Percentiles rank a stretch among this genome's conserved stretches.
phyloP scores from a whole-genome alignment of 1,139 yeast genomes.

The Scheffersomyces parashehatae region DNA sequence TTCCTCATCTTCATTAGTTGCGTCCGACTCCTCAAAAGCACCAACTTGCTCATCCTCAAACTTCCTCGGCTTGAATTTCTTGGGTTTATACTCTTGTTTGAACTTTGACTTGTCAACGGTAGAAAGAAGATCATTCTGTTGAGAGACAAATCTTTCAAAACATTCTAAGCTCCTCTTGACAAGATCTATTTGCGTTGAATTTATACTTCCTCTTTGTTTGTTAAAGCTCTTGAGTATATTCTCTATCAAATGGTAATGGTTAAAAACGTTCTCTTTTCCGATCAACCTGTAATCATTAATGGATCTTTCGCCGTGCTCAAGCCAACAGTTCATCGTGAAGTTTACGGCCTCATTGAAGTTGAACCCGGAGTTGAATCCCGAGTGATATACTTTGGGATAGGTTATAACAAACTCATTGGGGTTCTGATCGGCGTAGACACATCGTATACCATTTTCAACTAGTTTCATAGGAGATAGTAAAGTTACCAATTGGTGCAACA shows the following conservation, averaged over 20 bases:
- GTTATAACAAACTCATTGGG: constrained; percentile 80
- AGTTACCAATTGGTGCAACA: constrained; percentile 83
- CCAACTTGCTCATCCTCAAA: constrained; percentile 20
- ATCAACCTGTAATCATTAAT: constrained; percentile 55
- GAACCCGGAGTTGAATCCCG: constrained; percentile 78
- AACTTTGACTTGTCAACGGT: constrained; percentile 12
- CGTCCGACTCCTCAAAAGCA: constrained; percentile 12
- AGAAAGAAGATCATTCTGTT: constrained; percentile 13
- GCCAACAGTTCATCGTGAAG: constrained; percentile 71
- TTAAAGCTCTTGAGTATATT: constrained; percentile 31
- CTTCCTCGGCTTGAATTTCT: constrained; percentile 12
- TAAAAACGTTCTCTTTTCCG: constrained; percentile 59
- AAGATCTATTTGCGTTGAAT: constrained; percentile 10
- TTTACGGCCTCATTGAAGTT: constrained; percentile 82
- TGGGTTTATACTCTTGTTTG: constrained; percentile 14
- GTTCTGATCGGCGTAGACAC: constrained; percentile 74
- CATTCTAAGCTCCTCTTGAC: constrained; percentile 25
- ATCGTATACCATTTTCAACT: constrained; percentile 52
- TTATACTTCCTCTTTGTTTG: constrained; percentile 3
- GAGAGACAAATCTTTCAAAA: constrained; percentile 23
- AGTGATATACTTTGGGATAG: constrained; percentile 76
- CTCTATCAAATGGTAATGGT: constrained; percentile 42
- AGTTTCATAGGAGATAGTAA: constrained; percentile 68
- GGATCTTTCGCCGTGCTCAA: constrained; percentile 61
- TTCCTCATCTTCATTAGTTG: constrained; percentile 34